Percentiles rank a stretch among this genome's conserved stretches.
phyloP scores from a whole-genome alignment of 2,329 filamentous ascomycete genomes.

The Chaetomium sp. region DNA sequence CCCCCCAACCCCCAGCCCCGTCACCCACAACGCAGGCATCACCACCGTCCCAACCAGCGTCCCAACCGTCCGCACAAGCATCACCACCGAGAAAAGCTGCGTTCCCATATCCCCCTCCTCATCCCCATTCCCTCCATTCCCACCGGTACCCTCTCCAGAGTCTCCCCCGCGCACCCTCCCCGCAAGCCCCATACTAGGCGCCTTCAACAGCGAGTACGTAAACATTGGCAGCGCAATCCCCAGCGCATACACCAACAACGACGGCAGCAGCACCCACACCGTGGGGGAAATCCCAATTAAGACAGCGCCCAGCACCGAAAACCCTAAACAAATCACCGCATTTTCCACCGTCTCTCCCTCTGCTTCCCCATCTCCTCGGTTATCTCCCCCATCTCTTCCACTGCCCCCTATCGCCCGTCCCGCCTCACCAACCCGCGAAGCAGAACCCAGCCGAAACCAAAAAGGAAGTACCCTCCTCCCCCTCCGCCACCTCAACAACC shows the following conservation, averaged over 20 bases:
- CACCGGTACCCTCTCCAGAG: neutral
- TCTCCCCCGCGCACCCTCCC: conserved; percentile 1
- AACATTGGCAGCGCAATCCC: conserved; percentile 45
- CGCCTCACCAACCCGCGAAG: neutral
- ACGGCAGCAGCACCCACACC: conserved; percentile 37
- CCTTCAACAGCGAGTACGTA: conserved; percentile 42
- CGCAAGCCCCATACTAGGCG: conserved; percentile 31
- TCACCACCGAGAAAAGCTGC: conserved; percentile 44
- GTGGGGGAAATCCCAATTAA: conserved; percentile 35
- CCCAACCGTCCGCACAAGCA: conserved; percentile 44
- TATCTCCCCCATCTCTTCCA: conserved; percentile 25
- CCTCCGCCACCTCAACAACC: conserved; percentile 12
- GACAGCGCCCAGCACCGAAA: conserved; percentile 37
- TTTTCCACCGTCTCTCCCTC: conserved; percentile 28
- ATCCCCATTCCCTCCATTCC: neutral
- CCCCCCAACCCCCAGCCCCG: conserved; percentile 35
- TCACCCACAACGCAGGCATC: conserved; percentile 43
- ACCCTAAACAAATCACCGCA: conserved; percentile 32
- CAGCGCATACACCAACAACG: conserved; percentile 41
- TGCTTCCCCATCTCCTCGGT: neutral
- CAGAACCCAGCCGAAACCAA: neutral
- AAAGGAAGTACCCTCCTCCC: neutral
- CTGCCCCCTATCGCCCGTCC: conserved; percentile 17
- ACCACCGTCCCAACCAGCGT: conserved; percentile 41
- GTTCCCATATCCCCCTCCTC: conserved; percentile 25